A percentile compares a stretch with the other conserved stretches of the same genome.
Conservation (phyloP, 2,329 filamentous ascomycete species). For the Dothideomycetes sp. region DNA sequence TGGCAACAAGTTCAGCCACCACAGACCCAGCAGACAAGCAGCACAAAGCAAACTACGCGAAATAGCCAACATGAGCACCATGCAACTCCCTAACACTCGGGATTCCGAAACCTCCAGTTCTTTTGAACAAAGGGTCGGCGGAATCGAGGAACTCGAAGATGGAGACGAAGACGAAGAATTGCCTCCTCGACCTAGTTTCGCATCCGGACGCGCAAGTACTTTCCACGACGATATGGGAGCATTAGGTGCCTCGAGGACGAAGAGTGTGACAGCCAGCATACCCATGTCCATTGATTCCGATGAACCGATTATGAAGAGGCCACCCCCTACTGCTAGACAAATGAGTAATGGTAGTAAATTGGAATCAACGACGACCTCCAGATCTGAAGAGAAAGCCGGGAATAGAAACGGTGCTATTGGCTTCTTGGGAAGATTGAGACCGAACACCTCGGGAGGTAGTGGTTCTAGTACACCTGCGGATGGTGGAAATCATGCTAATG, state of each 20-base stretch:
- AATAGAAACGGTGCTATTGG: neutral
- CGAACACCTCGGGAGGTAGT: neutral
- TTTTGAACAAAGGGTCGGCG: neutral
- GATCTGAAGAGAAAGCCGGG: neutral
- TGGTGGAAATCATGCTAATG: neutral
- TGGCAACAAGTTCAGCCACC: slow-evolving; percentile 90
- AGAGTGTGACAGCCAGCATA: neutral
- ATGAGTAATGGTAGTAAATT: neutral
- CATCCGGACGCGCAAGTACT: slow-evolving; percentile 5
- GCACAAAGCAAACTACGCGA: slow-evolving; percentile 66
- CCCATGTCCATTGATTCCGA: neutral
- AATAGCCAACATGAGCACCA: slow-evolving; percentile 66
- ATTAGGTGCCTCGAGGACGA: neutral
- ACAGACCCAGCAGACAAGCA: slow-evolving; percentile 71
- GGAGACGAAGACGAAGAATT: neutral
- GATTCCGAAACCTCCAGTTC: neutral
- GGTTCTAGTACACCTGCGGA: neutral
- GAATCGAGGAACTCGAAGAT: slow-evolving; percentile 7
- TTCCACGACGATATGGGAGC: neutral
- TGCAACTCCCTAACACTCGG: slow-evolving; percentile 34
- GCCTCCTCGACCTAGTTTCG: slow-evolving; percentile 6
- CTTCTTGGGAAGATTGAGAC: slow-evolving; percentile 29
- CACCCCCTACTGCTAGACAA: neutral
- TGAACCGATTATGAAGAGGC: neutral
- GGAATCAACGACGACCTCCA: neutral